A percentile compares a stretch with the other conserved stretches of the same genome.
Evolutionary conservation across 2,329 filamentous ascomycete species (phyloP).

Genomic region (Tolypocladium endophyticum): DNA sequence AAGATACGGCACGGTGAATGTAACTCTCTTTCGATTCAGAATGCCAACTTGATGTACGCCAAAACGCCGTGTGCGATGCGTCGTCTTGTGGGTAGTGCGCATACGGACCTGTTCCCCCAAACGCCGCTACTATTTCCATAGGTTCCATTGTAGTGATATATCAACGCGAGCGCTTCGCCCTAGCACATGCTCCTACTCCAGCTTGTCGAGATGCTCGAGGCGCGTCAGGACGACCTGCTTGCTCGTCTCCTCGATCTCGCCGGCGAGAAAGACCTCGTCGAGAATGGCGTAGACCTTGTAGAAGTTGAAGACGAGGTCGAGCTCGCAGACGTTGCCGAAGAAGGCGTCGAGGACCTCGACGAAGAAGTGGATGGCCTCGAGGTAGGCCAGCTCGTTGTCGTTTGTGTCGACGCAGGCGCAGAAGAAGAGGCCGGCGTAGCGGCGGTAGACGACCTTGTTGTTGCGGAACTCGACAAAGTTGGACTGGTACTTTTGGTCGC

Average conservation of each 20-base stretch:
- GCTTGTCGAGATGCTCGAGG: constrained; percentile 89
- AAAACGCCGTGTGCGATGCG: neutral
- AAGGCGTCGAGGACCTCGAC: constrained; percentile 97
- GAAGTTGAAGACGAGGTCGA: constrained; percentile 80
- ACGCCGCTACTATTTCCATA: neutral
- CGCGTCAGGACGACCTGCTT: constrained; percentile 95
- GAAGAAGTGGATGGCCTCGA: constrained; percentile 98
- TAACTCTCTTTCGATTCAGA: neutral
- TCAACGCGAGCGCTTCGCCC: neutral
- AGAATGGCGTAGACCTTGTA: constrained; percentile 94
- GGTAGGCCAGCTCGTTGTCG: constrained; percentile 93
- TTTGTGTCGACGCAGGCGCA: constrained; percentile 98
- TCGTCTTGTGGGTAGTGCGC: neutral
- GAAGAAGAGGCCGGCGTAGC: constrained; percentile 97
- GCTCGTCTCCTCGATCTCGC: constrained; percentile 97
- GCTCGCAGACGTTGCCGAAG: constrained; percentile 97
- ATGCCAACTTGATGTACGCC: neutral
- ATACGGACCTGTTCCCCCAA: neutral
- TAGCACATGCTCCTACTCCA: constrained; percentile 45
- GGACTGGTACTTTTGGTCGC: constrained; percentile 98
- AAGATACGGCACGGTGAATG: neutral
- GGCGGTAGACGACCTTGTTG: constrained; percentile 94
- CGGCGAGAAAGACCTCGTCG: constrained; percentile 94
- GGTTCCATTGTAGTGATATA: neutral
- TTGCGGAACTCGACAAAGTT: constrained; percentile 97